Base-by-base conservation (phyloP, 768 basidiomycete species). In the Pulveroboletus sp. region DNA sequence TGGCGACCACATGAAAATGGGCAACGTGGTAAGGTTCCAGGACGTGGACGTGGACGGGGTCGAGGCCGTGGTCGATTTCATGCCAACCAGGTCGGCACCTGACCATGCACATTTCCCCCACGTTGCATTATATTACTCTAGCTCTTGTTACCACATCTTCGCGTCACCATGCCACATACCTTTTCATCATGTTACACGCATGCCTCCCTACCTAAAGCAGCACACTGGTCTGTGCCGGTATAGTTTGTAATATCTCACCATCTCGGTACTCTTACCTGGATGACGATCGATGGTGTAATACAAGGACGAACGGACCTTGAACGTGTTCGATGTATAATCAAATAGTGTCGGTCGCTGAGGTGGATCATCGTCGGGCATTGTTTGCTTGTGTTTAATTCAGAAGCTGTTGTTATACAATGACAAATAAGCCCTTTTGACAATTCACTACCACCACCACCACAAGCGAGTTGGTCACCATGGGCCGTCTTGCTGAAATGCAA, bases 401-500 rank as follows among this genome's bases (percentile, higher is more conserved):
- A 66, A 21, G 63, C 45, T 46, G 8, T 54, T 60, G 62, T 50
- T 25, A 69, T 54, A 66, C 56, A 56, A 14, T 29, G 48, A 47
- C 67, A 69, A 66, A 66, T 38, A 68, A 49, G 20, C 37, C 16
- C 34, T 44, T n/a, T 65, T 38, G 49, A 50, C 58, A 29, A 29
- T 7, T 29, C 27, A 20, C 24, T 16, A 44, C 57, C 50, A 34
- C n/a, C 45, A 17, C 38, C 39, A 23, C 19, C 17, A 10, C 6
- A 20, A 19, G n/a, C n/a, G n/a, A 9, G 46, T 51, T 44, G 17
- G 43, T 7, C 67, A 78, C 59, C 21, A 97, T 97, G 94, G 94
- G 94, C 61, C 81, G 91, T 40, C 81, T 97, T 48, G 94, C 94
- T 51, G 94, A 97, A 70, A 91, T 93, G 90, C 94, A 97, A 75